A percentile compares a stretch with the other conserved stretches of the same genome.
These are phyloP conservation scores for Kandelia obovata DNA, from an alignment of 345 rosid species.

Conservation along the genomic window DNA sequence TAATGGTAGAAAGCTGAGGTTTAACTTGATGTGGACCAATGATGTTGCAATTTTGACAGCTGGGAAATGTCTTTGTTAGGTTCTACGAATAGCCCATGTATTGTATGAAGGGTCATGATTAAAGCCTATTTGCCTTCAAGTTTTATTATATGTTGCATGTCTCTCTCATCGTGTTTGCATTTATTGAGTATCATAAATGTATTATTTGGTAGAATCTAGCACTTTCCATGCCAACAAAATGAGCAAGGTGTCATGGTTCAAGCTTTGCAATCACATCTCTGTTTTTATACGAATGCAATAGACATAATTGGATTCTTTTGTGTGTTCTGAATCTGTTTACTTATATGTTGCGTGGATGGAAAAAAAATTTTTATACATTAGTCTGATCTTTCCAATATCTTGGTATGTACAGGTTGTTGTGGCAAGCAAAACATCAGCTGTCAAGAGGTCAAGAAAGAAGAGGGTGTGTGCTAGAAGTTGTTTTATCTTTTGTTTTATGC, in stretches of 20 bases:
- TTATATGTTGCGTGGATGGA: not conserved
- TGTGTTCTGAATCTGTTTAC: no score
- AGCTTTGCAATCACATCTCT: no score
- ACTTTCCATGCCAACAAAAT: not conserved
- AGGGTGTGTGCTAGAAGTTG: slow-evolving; percentile 36
- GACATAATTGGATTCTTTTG: no score
- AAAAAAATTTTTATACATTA: not conserved
- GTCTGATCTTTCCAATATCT: not conserved
- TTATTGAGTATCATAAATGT: not conserved
- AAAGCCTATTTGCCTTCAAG: not conserved
- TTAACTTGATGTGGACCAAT: not conserved
- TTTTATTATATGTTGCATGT: not conserved
- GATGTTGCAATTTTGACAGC: not conserved
- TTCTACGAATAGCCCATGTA: not conserved
- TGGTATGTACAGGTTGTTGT: slow-evolving; percentile 28
- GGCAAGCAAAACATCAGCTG: slow-evolving; percentile 29
- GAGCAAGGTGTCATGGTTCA: not conserved
- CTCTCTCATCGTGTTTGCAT: not conserved
- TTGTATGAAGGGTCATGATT: not conserved
- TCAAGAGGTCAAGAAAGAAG: slow-evolving; percentile 66
- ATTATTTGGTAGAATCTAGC: not conserved
- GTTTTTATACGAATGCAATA: no score
- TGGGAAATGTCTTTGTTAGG: not conserved
- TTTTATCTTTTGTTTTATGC: not conserved
- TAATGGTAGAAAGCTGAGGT: no score